Base-by-base conservation (phyloP, 139 green algal species). In the Closterium sp. region DNA sequence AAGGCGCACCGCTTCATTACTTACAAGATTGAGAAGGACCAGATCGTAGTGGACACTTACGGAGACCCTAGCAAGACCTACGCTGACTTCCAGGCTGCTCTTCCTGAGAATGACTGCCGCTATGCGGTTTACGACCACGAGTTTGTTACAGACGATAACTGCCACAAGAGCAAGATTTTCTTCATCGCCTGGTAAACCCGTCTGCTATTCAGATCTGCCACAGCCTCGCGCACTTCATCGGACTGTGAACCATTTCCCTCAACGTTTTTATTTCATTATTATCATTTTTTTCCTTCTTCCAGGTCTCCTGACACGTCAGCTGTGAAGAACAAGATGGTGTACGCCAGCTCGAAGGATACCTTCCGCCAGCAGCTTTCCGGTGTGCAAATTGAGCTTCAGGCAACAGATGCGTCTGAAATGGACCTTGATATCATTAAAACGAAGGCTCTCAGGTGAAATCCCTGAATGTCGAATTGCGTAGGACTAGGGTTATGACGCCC, bases 281-380 rank as follows among this genome's bases (percentile, higher is more conserved):
- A n/a, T n/a, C n/a, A 50, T 42, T 86, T n/a, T 30, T 2, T 89
- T n/a, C n/a, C 70, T 89, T 45, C 7, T 88, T 70, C n/a, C 86
- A 95, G 93, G 93, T 95, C 92, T 73, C 93, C 93, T 91, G 92
- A 95, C 84, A 95, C 84, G 21, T 92, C 93, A 29, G 92, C n/a
- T 38, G 73, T 95, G 21, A 95, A 95, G 85, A 42, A 94, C 13
- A 95, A 95, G 93, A 95, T 95, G 93, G 91, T 90, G 30, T 95
- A 95, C 70, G 93, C 93, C 21, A 93, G 89, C 85, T 95, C 93
- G n/a, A 95, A 95, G 86, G 93, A 95, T 85, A 92, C 84, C 13
- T 95, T 95, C 88, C 89, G 93, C 29, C 42, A 86, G 45, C 31
- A 95, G 28, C 79, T 95, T 45, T 42, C 95, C 79, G 93, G 93